phyloP scores from a whole-genome alignment of 2,329 filamentous ascomycete species.

The Cladosporium sp. region DNA sequence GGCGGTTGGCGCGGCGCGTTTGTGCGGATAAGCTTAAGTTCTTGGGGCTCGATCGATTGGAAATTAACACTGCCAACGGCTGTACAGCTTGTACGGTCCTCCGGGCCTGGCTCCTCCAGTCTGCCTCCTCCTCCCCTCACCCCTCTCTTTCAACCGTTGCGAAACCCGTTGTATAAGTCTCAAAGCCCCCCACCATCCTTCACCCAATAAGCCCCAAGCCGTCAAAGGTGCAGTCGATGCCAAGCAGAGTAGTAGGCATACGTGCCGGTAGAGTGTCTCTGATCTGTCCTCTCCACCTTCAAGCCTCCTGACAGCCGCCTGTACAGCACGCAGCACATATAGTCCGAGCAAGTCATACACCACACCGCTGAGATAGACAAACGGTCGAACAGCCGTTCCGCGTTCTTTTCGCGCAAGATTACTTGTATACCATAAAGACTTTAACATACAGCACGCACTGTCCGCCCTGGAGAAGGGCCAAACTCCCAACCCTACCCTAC shows the following conservation, averaged over 20 bases:
- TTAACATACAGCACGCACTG: too few species aligned
- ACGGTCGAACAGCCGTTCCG: conserved; percentile 4
- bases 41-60: not conserved
- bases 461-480: too few species aligned
- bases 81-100: too few species aligned
- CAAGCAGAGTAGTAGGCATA: not conserved
- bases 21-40: not conserved
- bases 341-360: too few species aligned
- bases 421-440: not conserved
- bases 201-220: too few species aligned
- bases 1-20: not conserved
- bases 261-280: conserved; percentile 1
- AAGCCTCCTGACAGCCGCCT: not conserved
- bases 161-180: not conserved
- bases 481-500: not conserved
- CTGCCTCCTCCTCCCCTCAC: not conserved
- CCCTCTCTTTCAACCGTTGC: not conserved
- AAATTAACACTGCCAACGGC: not conserved
- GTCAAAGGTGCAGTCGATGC: too few species aligned
- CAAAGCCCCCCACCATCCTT: too few species aligned
- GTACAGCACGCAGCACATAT: conserved; percentile 1
- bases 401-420: conserved; percentile 5
- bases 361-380: not conserved
- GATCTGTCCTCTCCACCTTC: not conserved
- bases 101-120: too few species aligned